Conservation (phyloP, 257 asterid genomes). For the Solanum lignicaule region DNA sequence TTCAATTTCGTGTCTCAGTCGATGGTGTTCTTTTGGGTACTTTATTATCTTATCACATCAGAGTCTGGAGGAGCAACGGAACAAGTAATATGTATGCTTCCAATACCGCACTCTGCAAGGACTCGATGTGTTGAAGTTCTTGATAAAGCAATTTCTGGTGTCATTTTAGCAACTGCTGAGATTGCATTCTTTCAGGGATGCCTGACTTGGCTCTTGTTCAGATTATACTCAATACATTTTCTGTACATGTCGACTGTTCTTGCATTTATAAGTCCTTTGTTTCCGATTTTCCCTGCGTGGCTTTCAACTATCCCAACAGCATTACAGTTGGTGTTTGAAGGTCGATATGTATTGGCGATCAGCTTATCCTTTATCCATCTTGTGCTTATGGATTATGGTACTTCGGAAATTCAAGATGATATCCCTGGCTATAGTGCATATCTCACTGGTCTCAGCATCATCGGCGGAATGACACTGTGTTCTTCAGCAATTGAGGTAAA, state of each 20-base stretch:
- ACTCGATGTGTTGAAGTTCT: slow-evolving; percentile 74
- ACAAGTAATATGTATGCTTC: slow-evolving; percentile 77
- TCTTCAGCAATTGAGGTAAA: slow-evolving; percentile 58
- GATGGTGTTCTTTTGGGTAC: slow-evolving; percentile 86
- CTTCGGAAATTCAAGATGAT: slow-evolving; percentile 74
- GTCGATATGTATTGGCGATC: slow-evolving; percentile 39
- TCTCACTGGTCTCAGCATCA: slow-evolving; percentile 66
- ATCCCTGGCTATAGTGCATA: slow-evolving; percentile 68
- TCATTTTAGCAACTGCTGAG: slow-evolving; percentile 75
- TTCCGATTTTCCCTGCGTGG: slow-evolving; percentile 53
- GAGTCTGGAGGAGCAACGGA: slow-evolving; percentile 95
- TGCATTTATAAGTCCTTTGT: slow-evolving; percentile 42
- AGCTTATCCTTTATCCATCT: slow-evolving; percentile 39
- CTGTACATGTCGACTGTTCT: slow-evolving; percentile 71
- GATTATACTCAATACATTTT: slow-evolving; percentile 71
- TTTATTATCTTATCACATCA: slow-evolving; percentile 75
- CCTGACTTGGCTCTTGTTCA: slow-evolving; percentile 81
- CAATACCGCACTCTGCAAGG: slow-evolving; percentile 59
- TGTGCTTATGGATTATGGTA: slow-evolving; percentile 63
- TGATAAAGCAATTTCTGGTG: slow-evolving; percentile 78
- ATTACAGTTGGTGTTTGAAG: slow-evolving; percentile 51
- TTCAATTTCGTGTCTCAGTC: slow-evolving; percentile 66
- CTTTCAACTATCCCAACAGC: slow-evolving; percentile 67
- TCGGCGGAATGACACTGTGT: slow-evolving; percentile 72
- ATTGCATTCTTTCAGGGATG: slow-evolving; percentile 89